phyloP scores from a whole-genome alignment of 192 early-diverging fungal species.

The Linnemannia elongata region DNA sequence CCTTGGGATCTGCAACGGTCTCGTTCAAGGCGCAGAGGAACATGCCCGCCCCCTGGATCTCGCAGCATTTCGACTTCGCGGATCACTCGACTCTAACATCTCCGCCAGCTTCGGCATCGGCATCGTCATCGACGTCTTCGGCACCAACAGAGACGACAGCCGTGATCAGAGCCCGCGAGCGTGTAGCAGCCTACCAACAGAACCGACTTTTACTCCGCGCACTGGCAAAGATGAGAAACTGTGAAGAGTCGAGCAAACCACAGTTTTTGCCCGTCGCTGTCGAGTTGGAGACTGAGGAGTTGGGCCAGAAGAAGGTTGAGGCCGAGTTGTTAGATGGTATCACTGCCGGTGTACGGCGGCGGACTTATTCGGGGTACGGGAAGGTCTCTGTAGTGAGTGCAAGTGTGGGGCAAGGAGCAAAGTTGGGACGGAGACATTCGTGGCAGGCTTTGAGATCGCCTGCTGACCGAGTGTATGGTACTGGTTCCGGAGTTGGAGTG shows the following conservation, averaged over 20 bases:
- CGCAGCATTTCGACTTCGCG: background rate
- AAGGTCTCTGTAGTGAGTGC: background rate
- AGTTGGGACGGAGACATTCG: constrained; percentile 8
- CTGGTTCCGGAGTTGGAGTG: background rate
- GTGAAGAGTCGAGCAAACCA: background rate
- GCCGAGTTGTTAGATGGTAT: background rate
- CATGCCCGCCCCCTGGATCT: constrained; percentile 25
- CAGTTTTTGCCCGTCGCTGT: constrained; percentile 25
- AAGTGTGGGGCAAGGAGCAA: background rate
- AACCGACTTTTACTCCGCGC: constrained; percentile 16
- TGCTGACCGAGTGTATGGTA: background rate
- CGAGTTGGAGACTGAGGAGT: constrained; percentile 14
- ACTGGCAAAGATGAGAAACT: background rate
- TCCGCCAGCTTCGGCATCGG: background rate
- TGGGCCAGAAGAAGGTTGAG: constrained; percentile 16
- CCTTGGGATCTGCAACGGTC: constrained; percentile 22
- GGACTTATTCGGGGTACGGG: background rate
- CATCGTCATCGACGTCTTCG: background rate
- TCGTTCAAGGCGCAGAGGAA: constrained; percentile 46
- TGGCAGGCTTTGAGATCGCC: constrained; percentile 1
- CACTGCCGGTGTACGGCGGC: background rate
- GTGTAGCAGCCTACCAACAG: constrained; percentile 29
- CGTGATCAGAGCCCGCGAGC: background rate
- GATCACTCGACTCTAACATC: background rate
- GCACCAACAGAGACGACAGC: background rate